These are phyloP conservation scores for Boehmeria nivea DNA, from an alignment of 306 rosid genomes.

Conservation along the genomic window DNA sequence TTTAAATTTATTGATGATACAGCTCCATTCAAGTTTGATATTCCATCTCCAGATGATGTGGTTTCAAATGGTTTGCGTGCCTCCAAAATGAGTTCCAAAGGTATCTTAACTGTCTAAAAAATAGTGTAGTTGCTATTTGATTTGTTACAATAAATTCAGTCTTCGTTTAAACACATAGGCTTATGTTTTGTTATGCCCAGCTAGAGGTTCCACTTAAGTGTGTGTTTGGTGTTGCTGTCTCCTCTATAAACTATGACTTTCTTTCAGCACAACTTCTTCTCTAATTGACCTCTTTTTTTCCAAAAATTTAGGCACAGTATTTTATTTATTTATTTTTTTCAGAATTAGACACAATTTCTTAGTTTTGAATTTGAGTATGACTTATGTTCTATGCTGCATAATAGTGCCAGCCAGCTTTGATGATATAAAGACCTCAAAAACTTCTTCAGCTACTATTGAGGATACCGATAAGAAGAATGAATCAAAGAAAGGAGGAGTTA, in stretches of 20 bases:
- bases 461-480: conserved; percentile 21
- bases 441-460: conserved; percentile 42
- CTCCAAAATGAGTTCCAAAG: conserved; percentile 69
- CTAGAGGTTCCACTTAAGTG: too few relatives aligned
- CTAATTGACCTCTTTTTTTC: neutral
- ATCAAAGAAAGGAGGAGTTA: conserved; percentile 19
- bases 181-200: neutral
- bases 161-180: neutral
- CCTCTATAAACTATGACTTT: too few relatives aligned
- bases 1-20: conserved; percentile 25
- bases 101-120: conserved; percentile 28
- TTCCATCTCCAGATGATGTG: conserved; percentile 91
- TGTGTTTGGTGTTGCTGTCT: too few relatives aligned
- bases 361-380: neutral
- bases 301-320: too few relatives aligned
- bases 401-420: conserved; percentile 39
- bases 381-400: conserved; percentile 5
- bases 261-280: neutral
- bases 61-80: conserved; percentile 60
- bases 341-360: too few relatives aligned
- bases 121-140: conserved; percentile 5
- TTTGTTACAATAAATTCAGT: conserved; percentile 2
- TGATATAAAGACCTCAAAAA: conserved; percentile 34
- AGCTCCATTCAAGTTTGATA: conserved; percentile 86
- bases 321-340: too few relatives aligned